Conservation (phyloP, 164 flowering plant species). For the Akebia trifoliata region DNA sequence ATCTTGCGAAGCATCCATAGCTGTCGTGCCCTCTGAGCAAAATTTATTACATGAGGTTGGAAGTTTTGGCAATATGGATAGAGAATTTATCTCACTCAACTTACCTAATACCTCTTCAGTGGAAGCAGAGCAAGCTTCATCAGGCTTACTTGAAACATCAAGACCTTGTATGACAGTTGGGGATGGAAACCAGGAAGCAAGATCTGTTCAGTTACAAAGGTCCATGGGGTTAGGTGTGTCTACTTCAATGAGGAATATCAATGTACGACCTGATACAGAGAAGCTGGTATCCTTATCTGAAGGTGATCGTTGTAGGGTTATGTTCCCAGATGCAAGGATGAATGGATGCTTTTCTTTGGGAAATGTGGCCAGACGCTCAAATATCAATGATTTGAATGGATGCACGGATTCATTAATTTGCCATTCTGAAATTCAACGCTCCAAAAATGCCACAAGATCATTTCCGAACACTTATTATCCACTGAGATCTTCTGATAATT, state of each 20-base stretch:
- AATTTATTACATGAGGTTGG: constrained; percentile 24
- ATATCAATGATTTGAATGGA: constrained; percentile 21
- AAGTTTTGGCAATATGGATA: constrained; percentile 20
- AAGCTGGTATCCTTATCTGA: constrained; percentile 33
- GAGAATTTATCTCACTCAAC: constrained; percentile 25
- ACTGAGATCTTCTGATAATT: constrained; percentile 22
- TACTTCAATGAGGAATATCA: constrained; percentile 23
- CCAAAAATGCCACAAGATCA: constrained; percentile 22
- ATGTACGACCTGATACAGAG: constrained; percentile 22
- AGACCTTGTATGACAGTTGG: constrained; percentile 19
- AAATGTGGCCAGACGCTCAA: constrained; percentile 21
- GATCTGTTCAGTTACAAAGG: constrained; percentile 23
- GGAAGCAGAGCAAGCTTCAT: constrained; percentile 34
- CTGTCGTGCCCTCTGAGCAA: constrained; percentile 26
- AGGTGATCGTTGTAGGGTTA: constrained; percentile 28
- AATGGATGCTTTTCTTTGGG: constrained; percentile 26
- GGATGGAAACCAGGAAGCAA: constrained; percentile 24
- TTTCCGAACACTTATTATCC: constrained; percentile 28
- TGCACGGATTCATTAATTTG: constrained; percentile 23
- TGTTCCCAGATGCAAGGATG: constrained; percentile 28
- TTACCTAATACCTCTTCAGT: constrained; percentile 28
- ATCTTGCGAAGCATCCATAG: constrained; percentile 25
- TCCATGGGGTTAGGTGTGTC: constrained; percentile 25
- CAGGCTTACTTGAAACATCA: constrained; percentile 22
- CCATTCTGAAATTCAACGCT: constrained; percentile 25